Conservation (phyloP, 2,329 filamentous ascomycete species). For the Penicillium capsulatum region DNA sequence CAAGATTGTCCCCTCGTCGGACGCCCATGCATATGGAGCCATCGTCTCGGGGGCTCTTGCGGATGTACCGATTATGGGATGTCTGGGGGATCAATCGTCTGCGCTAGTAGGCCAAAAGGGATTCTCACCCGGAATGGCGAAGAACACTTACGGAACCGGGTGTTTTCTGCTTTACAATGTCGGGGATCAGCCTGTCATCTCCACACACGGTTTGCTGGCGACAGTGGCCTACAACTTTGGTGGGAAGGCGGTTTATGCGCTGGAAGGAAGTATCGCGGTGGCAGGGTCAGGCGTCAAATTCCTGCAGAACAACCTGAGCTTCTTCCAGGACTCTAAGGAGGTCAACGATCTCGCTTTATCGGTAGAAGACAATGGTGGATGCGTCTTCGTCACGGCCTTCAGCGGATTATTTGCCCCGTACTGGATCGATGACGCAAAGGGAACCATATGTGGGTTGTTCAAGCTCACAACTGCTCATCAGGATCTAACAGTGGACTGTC, state of each 20-base stretch:
- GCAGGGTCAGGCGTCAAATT: slow-evolving; percentile 78
- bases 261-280: slow-evolving; percentile 80
- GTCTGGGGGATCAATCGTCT: slow-evolving; percentile 79
- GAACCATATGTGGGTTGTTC: slow-evolving; percentile 65
- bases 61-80: slow-evolving; percentile 70
- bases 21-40: slow-evolving; percentile 65
- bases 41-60: slow-evolving; percentile 61
- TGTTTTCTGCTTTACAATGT: slow-evolving; percentile 90
- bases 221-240: slow-evolving; percentile 84
- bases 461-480: background rate
- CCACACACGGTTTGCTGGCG: slow-evolving; percentile 74
- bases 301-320: slow-evolving; percentile 61
- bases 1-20: slow-evolving; percentile 74
- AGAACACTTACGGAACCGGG: slow-evolving; percentile 88
- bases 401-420: slow-evolving; percentile 88
- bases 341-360: slow-evolving; percentile 61
- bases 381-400: slow-evolving; percentile 85
- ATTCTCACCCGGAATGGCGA: slow-evolving; percentile 75
- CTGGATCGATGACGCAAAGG: slow-evolving; percentile 90
- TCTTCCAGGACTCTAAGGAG: slow-evolving; percentile 58
- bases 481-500: background rate
- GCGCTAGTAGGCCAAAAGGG: slow-evolving; percentile 81
- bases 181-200: slow-evolving; percentile 78
- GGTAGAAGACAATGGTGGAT: slow-evolving; percentile 73
- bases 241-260: slow-evolving; percentile 69